Conservation (phyloP, 768 basidiomycete genomes). For the Pulveroboletus sp. region DNA sequence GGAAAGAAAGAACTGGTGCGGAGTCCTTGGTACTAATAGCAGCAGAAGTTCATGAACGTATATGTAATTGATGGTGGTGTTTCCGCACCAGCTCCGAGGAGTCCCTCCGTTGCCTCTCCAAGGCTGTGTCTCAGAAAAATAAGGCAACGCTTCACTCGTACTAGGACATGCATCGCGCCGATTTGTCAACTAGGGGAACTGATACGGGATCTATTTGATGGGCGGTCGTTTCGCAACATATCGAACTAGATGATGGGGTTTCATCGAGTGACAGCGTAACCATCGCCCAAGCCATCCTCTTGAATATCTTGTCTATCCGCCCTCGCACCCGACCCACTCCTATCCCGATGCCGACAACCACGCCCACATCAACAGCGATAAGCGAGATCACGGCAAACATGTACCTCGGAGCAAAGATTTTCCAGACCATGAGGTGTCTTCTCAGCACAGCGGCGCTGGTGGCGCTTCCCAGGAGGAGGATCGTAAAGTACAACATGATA, state of each 20-base stretch:
- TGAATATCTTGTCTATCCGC: conserved; percentile 23
- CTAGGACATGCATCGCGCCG: background rate
- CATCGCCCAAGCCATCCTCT: conserved; percentile 6
- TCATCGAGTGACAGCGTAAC: background rate
- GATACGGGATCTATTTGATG: background rate
- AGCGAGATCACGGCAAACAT: conserved; percentile 73
- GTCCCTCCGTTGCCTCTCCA: background rate
- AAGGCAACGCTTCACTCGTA: background rate
- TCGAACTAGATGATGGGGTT: background rate
- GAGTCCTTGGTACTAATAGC: background rate
- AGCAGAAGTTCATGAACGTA: background rate
- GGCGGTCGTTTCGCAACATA: too few relatives aligned
- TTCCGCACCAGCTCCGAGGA: conserved; percentile 21
- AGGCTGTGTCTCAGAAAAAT: background rate
- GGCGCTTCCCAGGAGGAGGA: conserved; percentile 66
- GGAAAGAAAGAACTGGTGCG: conserved; percentile 2
- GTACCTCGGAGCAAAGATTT: conserved; percentile 95
- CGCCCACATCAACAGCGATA: conserved; percentile 65
- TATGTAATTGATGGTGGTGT: conserved; percentile 18
- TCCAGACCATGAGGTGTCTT: conserved; percentile 97
- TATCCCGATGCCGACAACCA: conserved; percentile 22
- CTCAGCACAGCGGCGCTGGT: conserved; percentile 71
- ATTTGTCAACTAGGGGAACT: background rate
- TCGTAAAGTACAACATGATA: conserved; percentile 66
- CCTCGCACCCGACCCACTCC: conserved; percentile 20